Evolutionary conservation across 202 grass and related monocot genomes (phyloP), one percentile per base, ranked within the genome.

Genomic region (Zoysia matrella): DNA sequence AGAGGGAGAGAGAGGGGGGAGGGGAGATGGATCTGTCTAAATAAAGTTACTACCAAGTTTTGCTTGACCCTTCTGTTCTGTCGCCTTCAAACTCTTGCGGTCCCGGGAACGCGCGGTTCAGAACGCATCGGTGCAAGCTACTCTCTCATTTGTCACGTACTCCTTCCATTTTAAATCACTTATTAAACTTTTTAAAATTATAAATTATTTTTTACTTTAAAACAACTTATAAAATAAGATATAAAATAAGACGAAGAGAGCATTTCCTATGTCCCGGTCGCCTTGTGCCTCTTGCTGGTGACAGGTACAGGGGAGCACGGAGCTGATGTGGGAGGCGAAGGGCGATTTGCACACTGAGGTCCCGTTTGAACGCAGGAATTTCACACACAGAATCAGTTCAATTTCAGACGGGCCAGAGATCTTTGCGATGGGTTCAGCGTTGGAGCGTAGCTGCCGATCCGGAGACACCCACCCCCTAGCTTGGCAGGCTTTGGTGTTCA

Each of bases 11-110:
- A 36, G 30, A 36, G 30, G 30, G 30, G 30, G 30, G 30, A 36
- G 30, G 30, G 30, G 30, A 80, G 56, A 71, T 67, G 80, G 14
- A 71, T 72, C 80, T 58, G 42, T 86, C 84, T 80, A 67, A 87
- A 90, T 90, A 90, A 90, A 80, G 7, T 7, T 73, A 43, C 43
- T 2, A 52, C 18, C 58, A 57, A 53, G 42, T 84, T 90, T 80
- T 47, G 71, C 75, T 71, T 14, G 9, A 44, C 39, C 42, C 14
- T 50, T 8, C 7, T 47, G 46, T 74, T 64, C 36, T 75, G 67
- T 56, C 64, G 58, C 50, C 48, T 60, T 6, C 30, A 1, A 86
- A 44, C 44, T 76, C 16, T 36, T 49, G 65, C 64, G 84, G 84
- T 76, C 75, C 84, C 47, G 67, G 2, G 13, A 58, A 83, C 3